Evolutionary conservation across 2,329 filamentous ascomycete genomes (phyloP), one percentile per base, ranked within the genome.

Genomic region (Alternaria triticimaculans): DNA sequence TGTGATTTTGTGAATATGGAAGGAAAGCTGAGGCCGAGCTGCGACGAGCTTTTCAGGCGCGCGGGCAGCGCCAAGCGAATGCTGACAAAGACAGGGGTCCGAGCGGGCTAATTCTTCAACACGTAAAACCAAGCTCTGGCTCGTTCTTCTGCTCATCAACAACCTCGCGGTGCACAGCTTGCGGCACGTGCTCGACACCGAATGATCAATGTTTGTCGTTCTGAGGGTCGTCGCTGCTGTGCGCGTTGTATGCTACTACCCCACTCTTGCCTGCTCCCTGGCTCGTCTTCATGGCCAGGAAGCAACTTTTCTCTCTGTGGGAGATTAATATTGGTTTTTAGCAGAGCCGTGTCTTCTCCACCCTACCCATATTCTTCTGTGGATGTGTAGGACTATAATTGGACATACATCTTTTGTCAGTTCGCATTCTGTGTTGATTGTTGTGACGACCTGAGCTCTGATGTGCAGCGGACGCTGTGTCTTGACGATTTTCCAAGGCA

Each of bases 281-380:
- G 79, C 78, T 81, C 77, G 76, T 75, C 72, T 72, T 76, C 70
- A 82, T 84, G 81, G 78, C 81, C 81, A 78, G 74, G 80, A 78
- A 81, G 83, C 81, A 80, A 84, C 83, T 81, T 82, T 78, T 79
- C 80, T 80, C 81, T 80, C 78, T 80, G 83, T 84, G 83, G 83
- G 76, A 85, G 82, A 85, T 77, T 72, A 80, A 84, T 79, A 78
- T 72, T 77, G 79, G 82, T 80, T 83, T 82, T 83, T 83, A 84
- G 83, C 83, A 85, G 82, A 79, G 80, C 83, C 82, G 80, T 82
- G 83, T 84, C 83, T 82, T 80, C 82, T 84, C 83, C 83, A 85
- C 83, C 82, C 82, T 83, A 81, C 80, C 75, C 77, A 76, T 79
- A 79, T 74, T 75, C 70, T 64, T 66, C 68, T 68, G 66, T 70